These are phyloP conservation scores for Venturia pyrina DNA, from an alignment of 2,329 filamentous ascomycete genomes.

Conservation along the genomic window DNA sequence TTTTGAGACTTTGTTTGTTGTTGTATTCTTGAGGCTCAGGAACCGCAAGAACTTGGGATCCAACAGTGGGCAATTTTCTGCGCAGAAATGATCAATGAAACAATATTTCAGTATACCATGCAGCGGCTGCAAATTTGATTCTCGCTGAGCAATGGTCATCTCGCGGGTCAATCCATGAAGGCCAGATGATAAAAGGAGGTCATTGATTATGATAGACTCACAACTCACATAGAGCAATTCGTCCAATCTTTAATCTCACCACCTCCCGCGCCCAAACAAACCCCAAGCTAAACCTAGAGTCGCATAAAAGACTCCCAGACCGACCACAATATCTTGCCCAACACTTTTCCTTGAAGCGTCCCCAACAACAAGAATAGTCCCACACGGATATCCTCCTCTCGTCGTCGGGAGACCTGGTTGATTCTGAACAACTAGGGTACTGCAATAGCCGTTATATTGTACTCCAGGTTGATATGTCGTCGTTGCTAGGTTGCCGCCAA, in stretches of 20 bases:
- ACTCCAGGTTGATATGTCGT: conserved; percentile 2
- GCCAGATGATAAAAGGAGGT: background rate
- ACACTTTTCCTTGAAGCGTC: background rate
- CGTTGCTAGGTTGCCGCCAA: background rate
- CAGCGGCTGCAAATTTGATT: no score
- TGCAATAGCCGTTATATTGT: conserved; percentile 23
- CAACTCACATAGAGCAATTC: no score
- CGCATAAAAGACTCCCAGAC: background rate
- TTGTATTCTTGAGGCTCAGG: no score
- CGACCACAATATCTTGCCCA: background rate
- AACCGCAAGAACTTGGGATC: no score
- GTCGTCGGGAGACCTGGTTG: conserved; percentile 26
- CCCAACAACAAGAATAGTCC: conserved; percentile 27
- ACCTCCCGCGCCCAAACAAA: background rate
- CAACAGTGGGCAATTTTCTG: no score
- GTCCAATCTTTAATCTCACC: background rate
- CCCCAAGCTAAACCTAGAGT: background rate
- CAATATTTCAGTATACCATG: no score
- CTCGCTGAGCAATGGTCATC: no score
- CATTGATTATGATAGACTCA: no score
- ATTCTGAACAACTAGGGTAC: conserved; percentile 24
- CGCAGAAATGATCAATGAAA: no score
- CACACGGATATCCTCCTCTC: conserved; percentile 23
- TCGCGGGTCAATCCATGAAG: no score
- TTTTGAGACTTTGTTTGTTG: no score